phyloP scores from a whole-genome alignment of 306 rosid species.

The Acacia melanoxylon region DNA sequence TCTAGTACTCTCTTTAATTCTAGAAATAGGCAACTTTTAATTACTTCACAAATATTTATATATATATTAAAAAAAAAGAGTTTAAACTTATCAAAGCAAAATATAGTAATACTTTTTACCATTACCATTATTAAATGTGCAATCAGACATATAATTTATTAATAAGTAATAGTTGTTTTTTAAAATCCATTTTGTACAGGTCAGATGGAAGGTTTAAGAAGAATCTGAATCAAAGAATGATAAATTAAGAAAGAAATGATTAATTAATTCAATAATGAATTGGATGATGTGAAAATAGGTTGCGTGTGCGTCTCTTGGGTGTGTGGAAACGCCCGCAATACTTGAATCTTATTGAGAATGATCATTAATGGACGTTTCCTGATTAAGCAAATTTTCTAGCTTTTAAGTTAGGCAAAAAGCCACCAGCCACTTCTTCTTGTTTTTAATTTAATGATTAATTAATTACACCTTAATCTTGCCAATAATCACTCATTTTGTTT shows the following conservation, averaged over 20 bases:
- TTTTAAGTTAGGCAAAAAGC: slow-evolving; percentile 20
- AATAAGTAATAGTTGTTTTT: too few relatives aligned
- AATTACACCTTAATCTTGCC: not conserved
- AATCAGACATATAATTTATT: not conserved
- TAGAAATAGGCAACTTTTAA: not conserved
- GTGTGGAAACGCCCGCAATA: not conserved
- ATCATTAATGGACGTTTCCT: slow-evolving; percentile 9
- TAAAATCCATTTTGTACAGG: not conserved
- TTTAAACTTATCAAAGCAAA: not conserved
- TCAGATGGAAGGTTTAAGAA: not conserved
- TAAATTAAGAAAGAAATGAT: not conserved
- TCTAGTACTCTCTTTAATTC: not conserved
- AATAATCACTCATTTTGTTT: not conserved
- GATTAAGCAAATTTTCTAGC: slow-evolving; percentile 9
- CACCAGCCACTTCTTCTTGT: slow-evolving; percentile 16
- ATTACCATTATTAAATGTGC: too few relatives aligned
- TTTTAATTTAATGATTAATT: not conserved
- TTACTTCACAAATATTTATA: not conserved
- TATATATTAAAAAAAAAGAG: too few relatives aligned
- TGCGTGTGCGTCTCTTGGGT: slow-evolving; percentile 33
- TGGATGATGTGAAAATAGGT: slow-evolving; percentile 22
- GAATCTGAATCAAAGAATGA: not conserved
- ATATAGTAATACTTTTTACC: not conserved
- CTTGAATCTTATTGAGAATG: slow-evolving; percentile 15
- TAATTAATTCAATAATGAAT: not conserved